phyloP scores from a whole-genome alignment of 257 asterid genomes.

The Rubia yunnanensis region DNA sequence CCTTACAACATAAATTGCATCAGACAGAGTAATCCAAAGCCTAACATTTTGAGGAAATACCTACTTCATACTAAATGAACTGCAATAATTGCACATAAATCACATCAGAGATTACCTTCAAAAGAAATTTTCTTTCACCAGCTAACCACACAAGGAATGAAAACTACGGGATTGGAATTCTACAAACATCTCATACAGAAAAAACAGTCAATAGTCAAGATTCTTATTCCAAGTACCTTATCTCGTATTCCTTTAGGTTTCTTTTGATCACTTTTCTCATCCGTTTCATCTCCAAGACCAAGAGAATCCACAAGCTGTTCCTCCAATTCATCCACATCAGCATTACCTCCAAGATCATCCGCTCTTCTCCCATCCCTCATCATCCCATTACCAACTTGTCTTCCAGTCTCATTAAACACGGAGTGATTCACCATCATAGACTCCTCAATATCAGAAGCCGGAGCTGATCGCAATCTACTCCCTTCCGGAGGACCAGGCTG shows the following conservation, averaged over 20 bases:
- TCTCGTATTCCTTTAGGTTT: constrained; percentile 38
- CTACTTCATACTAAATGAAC: background rate
- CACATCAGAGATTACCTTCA: background rate
- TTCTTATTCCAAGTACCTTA: constrained; percentile 54
- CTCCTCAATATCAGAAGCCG: constrained; percentile 33
- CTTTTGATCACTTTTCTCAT: constrained; percentile 42
- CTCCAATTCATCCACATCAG: constrained; percentile 41
- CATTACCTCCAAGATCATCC: constrained; percentile 13
- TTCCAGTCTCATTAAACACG: constrained; percentile 19
- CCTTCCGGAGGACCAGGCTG: constrained; percentile 30
- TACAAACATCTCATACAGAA: background rate
- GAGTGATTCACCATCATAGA: constrained; percentile 27
- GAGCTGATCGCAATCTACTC: constrained; percentile 29
- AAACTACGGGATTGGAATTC: background rate
- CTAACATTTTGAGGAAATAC: background rate
- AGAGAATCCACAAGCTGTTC: constrained; percentile 40
- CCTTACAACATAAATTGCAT: background rate
- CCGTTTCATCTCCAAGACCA: constrained; percentile 44
- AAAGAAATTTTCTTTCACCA: background rate
- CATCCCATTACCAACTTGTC: constrained; percentile 16
- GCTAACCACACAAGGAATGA: background rate
- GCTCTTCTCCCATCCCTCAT: constrained; percentile 15
- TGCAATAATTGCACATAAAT: background rate
- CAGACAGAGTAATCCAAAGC: background rate
- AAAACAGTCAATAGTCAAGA: background rate